phyloP scores from a whole-genome alignment of 192 early-diverging fungal species.

The Coemansia sp. region DNA sequence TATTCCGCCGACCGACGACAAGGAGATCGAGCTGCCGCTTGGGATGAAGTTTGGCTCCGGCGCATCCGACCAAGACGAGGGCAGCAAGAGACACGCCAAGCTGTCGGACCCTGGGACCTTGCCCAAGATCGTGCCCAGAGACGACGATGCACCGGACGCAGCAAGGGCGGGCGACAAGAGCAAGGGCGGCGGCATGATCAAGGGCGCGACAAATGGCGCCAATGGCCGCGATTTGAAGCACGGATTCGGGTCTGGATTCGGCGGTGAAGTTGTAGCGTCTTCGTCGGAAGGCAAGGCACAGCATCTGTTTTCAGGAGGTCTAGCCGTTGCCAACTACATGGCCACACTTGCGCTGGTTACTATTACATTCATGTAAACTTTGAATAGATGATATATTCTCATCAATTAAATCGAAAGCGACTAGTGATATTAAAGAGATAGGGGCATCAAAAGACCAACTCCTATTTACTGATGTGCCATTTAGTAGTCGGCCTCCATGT shows the following conservation, averaged over 20 bases:
- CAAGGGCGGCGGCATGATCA: background rate
- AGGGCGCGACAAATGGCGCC: background rate
- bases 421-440: background rate
- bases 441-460: background rate
- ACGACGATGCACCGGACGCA: conserved; percentile 1
- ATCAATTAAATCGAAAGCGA: background rate
- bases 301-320: background rate
- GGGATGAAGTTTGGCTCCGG: conserved; percentile 52
- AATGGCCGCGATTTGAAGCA: background rate
- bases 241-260: background rate
- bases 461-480: background rate
- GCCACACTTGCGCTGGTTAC: background rate
- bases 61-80: conserved; percentile 16
- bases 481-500: conserved; percentile 72
- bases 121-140: conserved; percentile 39
- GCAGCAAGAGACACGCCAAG: conserved; percentile 3
- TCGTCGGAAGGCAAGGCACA: background rate
- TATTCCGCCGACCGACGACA: conserved; percentile 43
- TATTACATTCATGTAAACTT: background rate
- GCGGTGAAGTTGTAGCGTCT: background rate
- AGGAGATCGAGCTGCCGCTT: conserved; percentile 44
- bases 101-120: conserved; percentile 31
- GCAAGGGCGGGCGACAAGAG: conserved; percentile 3
- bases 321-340: background rate
- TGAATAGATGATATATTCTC: background rate